Conservation (phyloP, 139 green algal genomes). For the Edaphochlamys debaryana region DNA sequence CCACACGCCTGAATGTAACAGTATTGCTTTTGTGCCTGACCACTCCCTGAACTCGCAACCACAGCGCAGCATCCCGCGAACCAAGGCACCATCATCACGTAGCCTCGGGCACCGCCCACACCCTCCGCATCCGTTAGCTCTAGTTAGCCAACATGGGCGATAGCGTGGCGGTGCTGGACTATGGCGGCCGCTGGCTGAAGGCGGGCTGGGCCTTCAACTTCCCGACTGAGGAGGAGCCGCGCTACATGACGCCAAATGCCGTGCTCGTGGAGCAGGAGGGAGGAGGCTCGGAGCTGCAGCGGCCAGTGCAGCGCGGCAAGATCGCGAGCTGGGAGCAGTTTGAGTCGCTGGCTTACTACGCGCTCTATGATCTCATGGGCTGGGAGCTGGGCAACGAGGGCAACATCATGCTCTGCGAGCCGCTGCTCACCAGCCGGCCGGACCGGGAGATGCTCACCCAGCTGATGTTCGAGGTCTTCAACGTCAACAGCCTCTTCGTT, state of each 20-base stretch:
- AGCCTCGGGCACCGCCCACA: no score
- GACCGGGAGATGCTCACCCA: slow-evolving; percentile 81
- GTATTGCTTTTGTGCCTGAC: no score
- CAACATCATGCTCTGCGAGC: slow-evolving; percentile 76
- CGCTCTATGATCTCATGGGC: slow-evolving; percentile 76
- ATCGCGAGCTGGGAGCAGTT: slow-evolving; percentile 72
- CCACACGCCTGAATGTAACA: no score
- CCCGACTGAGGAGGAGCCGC: slow-evolving; percentile 71
- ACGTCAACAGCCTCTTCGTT: slow-evolving; percentile 74
- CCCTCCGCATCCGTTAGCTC: background rate
- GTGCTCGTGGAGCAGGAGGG: background rate
- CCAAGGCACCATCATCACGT: no score
- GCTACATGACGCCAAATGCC: slow-evolving; percentile 50
- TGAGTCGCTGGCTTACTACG: slow-evolving; percentile 76
- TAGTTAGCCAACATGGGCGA: slow-evolving; percentile 42
- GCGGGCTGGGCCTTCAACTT: slow-evolving; percentile 70
- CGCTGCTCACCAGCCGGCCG: slow-evolving; percentile 64
- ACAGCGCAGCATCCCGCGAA: no score
- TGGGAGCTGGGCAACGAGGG: slow-evolving; percentile 80
- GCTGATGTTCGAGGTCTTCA: slow-evolving; percentile 85
- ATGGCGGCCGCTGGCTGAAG: slow-evolving; percentile 74
- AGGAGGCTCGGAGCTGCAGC: background rate
- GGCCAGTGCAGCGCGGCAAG: slow-evolving; percentile 50
- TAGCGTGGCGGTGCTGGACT: slow-evolving; percentile 68
- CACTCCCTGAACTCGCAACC: no score